Evolutionary conservation across 495 filamentous ascomycete species (phyloP), one percentile per base, ranked within the genome.

Genomic region (Aspergillus heteromorphus): DNA sequence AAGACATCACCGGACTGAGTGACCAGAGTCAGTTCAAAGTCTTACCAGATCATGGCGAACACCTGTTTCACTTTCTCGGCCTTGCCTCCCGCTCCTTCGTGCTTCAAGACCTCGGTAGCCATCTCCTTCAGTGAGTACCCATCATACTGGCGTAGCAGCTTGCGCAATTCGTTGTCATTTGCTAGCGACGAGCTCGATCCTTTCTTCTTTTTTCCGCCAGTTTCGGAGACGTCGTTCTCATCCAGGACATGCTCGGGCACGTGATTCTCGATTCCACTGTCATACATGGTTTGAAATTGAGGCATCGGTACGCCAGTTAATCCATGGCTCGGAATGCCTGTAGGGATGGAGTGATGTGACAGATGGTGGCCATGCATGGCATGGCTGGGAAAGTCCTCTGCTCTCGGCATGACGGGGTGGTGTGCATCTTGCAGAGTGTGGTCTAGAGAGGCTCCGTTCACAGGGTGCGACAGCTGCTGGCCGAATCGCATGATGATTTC

Each of bases 1-100:
- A 48, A 40, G 18, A 49, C 17, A 13, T 47, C 38, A 14, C 19
- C 36, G 14, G 16, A 30, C 0, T 38, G 5, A 48, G n/a, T 4
- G 14, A 0, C 17, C 3, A 4, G 45, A n/a, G 27, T 27, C 19
- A n/a, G 10, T n/a, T 6, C 23, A 1, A n/a, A 13, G n/a, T 54
- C 73, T 65, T 83, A 97, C 93, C 93, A 98, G 53, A 95, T 83
- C 89, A 98, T 95, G 13, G 93, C 93, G 67, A 97, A 97, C 20
- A 98, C 85, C 74, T 98, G 93, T 55, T 96, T 92, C 40, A 91
- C 88, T 66, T 95, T 87, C 68, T 98, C 93, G 6, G 92, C 88
- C 66, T 91, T 90, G 10, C 73, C 73, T 9, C 75, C 75, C 13
- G 89, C 87, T 31, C 85, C 86, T 65, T 86, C 78, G 57, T 89